Percentiles rank a stretch among this genome's conserved stretches.
Evolutionary conservation across 2,329 filamentous ascomycete genomes (phyloP).

Genomic region (Aureobasidium sp.): DNA sequence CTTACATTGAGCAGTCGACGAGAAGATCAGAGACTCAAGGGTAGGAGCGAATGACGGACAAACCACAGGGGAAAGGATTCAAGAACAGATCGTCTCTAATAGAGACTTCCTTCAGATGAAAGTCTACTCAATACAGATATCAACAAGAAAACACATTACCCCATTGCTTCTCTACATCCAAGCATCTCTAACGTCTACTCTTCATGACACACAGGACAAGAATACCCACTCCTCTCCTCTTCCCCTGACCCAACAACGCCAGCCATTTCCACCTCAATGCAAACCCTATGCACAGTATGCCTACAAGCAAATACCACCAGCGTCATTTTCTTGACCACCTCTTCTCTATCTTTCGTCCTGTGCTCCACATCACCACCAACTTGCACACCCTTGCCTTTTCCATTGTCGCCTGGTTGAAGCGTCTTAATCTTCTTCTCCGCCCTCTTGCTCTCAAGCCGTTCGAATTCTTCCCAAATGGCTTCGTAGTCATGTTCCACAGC

Average conservation of each 20-base stretch:
- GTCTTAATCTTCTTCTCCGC: constrained; percentile 16
- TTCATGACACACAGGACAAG: constrained; percentile 3
- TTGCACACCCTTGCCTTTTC: constrained; percentile 41
- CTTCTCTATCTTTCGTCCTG: constrained; percentile 28
- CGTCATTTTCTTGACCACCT: constrained; percentile 35
- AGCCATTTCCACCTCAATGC: constrained; percentile 44
- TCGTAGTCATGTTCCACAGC: constrained; percentile 57
- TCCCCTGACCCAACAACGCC: background rate
- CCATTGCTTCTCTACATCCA: too few species aligned
- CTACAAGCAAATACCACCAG: constrained; percentile 62
- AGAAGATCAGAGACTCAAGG: too few species aligned
- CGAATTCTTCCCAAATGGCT: constrained; percentile 16
- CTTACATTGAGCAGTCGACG: too few species aligned
- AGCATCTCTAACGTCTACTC: background rate
- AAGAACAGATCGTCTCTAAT: too few species aligned
- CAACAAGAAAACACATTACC: background rate
- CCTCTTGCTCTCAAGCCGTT: constrained; percentile 24
- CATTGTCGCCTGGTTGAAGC: constrained; percentile 20
- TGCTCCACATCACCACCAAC: constrained; percentile 30
- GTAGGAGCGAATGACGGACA: too few species aligned
- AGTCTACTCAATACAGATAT: background rate
- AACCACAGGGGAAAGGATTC: too few species aligned
- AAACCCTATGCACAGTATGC: constrained; percentile 62
- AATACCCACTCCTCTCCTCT: background rate
- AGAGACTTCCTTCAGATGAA: too few species aligned